Conservation (phyloP, 2,329 filamentous ascomycete species). For the Ophioceras dolichostomum region DNA sequence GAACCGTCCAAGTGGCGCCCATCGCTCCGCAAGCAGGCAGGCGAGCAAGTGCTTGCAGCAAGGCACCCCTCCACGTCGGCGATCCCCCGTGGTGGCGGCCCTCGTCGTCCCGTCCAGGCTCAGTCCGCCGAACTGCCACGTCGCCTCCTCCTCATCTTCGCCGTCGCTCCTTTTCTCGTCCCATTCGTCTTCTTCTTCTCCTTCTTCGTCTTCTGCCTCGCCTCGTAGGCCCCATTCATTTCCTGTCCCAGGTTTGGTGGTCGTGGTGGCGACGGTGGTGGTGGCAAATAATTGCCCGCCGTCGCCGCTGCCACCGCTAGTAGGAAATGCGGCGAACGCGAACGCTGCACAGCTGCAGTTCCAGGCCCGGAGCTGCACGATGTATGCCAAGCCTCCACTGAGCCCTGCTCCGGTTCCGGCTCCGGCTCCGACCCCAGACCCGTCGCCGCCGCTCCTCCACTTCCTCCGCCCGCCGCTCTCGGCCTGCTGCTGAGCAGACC, state of each 20-base stretch:
- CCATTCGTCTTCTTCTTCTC: constrained; percentile 2
- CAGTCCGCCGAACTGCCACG: constrained; percentile 20
- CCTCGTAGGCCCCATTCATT: too few relatives aligned
- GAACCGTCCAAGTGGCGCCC: constrained; percentile 43
- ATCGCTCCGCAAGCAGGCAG: constrained; percentile 61
- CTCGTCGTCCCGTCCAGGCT: constrained; percentile 8
- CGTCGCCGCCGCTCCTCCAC: constrained; percentile 1
- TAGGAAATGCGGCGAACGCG: constrained; percentile 55
- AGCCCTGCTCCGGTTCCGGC: constrained; percentile 4
- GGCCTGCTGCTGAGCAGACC: constrained; percentile 35
- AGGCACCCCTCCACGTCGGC: constrained; percentile 25
- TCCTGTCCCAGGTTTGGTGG: too few relatives aligned
- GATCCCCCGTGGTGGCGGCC: constrained; percentile 2
- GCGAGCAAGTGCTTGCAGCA: constrained; percentile 87
- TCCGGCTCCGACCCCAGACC: constrained; percentile 3
- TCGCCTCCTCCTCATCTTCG: too few relatives aligned
- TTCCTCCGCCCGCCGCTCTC: constrained; percentile 12
- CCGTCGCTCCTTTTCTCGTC: constrained; percentile 3
- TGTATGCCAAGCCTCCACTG: constrained; percentile 42
- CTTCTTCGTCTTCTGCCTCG: constrained; percentile 6
- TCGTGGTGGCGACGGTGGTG: too few relatives aligned
- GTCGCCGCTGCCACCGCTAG: constrained; percentile 9
- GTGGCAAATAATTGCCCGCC: too few relatives aligned
- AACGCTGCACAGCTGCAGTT: constrained; percentile 86
- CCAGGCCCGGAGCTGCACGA: constrained; percentile 67